Conservation (phyloP, 2,329 filamentous ascomycete species). For the Acephala macrosclerotiorum region DNA sequence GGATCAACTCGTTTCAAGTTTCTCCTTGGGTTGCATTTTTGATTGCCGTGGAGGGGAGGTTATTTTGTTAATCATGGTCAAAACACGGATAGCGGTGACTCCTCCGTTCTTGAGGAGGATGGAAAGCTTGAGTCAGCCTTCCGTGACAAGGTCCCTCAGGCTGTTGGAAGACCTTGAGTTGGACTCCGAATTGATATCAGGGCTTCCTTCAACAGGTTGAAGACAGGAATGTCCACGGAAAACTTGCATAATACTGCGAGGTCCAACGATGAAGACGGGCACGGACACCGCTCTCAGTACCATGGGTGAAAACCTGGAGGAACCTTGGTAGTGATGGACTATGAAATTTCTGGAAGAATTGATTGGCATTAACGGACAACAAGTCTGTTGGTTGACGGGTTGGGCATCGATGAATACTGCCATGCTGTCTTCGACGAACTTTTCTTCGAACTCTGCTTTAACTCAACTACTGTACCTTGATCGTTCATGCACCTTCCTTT, state of each 20-base stretch:
- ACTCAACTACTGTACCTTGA: neutral
- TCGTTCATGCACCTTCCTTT: constrained; percentile 3
- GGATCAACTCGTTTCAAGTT: constrained; percentile 7
- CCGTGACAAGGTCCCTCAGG: neutral
- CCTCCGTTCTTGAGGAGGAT: neutral
- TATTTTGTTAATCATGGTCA: neutral
- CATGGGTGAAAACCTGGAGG: neutral
- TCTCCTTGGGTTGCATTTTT: neutral
- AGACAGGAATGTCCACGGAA: neutral
- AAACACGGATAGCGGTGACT: neutral
- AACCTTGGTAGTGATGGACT: neutral
- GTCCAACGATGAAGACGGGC: too few species aligned
- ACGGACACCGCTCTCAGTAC: too few species aligned
- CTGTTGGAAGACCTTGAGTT: neutral
- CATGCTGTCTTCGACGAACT: too few species aligned
- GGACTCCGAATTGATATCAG: neutral
- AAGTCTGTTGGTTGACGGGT: neutral
- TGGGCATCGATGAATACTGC: neutral
- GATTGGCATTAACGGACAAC: too few species aligned
- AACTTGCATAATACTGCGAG: too few species aligned
- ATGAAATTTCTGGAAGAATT: neutral
- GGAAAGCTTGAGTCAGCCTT: neutral
- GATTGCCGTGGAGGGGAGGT: neutral
- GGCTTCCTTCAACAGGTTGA: neutral
- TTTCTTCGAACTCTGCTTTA: neutral